Percentiles rank a stretch among this genome's conserved stretches.
phyloP scores from a whole-genome alignment of 1,139 yeast genomes.

The Pichia sp. region DNA sequence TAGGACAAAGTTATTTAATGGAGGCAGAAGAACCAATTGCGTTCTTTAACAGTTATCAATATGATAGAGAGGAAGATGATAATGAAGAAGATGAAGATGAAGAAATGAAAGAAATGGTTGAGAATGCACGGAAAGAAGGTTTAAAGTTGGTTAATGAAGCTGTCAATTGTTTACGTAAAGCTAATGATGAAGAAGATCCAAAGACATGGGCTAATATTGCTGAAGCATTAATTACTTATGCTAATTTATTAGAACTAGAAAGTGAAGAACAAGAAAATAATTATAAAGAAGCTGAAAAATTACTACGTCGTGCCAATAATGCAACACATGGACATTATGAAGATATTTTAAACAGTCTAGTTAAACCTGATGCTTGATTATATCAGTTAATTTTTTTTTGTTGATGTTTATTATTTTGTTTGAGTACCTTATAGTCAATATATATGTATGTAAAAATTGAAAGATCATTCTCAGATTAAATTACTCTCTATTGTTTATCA shows the following conservation, averaged over 20 bases:
- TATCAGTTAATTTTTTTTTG: too few relatives aligned
- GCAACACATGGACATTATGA: slow-evolving; percentile 71
- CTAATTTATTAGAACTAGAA: slow-evolving; percentile 62
- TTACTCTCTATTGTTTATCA: too few relatives aligned
- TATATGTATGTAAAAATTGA: too few relatives aligned
- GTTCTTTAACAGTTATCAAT: slow-evolving; percentile 50
- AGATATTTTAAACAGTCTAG: slow-evolving; percentile 46
- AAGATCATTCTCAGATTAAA: too few relatives aligned
- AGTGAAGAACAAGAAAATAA: slow-evolving; percentile 56
- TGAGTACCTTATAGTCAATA: too few relatives aligned
- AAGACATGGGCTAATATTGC: slow-evolving; percentile 77
- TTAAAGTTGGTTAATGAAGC: slow-evolving; percentile 49
- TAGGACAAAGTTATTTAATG: slow-evolving; percentile 58
- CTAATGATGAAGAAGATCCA: slow-evolving; percentile 69
- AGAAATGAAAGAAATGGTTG: slow-evolving; percentile 13
- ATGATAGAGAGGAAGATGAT: slow-evolving; percentile 41
- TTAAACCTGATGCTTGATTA: not conserved
- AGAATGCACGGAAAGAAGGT: slow-evolving; percentile 45
- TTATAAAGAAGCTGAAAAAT: slow-evolving; percentile 62
- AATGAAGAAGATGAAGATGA: slow-evolving; percentile 28
- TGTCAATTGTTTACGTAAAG: slow-evolving; percentile 46
- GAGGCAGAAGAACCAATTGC: slow-evolving; percentile 57
- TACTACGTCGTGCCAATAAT: slow-evolving; percentile 58
- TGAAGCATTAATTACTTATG: slow-evolving; percentile 75
- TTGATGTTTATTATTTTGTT: too few relatives aligned